Percentiles rank a stretch among this genome's conserved stretches.
These are phyloP conservation scores for Glaciozyma martinii DNA, from an alignment of 768 basidiomycete genomes.

Conservation along the genomic window DNA sequence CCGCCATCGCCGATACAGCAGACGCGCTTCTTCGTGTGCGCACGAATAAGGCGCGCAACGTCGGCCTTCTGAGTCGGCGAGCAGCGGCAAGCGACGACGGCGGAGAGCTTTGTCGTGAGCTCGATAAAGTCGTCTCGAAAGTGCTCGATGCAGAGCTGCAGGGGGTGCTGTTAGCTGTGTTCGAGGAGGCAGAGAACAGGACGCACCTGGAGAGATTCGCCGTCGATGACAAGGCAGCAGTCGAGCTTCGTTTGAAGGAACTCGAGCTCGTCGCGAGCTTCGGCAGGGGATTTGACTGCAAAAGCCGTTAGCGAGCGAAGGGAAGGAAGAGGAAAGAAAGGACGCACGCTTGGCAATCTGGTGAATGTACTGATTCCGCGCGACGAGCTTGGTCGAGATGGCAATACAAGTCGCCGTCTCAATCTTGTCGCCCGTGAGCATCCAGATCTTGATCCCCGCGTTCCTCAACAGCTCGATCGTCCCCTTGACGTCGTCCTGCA, in stretches of 20 bases:
- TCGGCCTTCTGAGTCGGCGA: conserved; percentile 99
- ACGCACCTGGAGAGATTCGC: conserved; percentile 60
- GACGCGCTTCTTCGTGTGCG: conserved; percentile 84
- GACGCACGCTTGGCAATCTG: conserved; percentile 84
- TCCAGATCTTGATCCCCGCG: conserved; percentile 98
- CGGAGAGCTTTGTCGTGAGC: conserved; percentile 88
- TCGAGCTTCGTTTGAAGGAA: conserved; percentile 90
- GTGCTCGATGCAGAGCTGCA: conserved; percentile 77
- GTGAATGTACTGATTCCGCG: conserved; percentile 93
- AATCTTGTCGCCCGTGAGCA: conserved; percentile 98
- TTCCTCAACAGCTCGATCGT: conserved; percentile 87
- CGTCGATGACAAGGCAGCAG: conserved; percentile 96
- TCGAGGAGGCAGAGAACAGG: background rate
- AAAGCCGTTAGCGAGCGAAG: background rate
- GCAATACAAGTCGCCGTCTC: conserved; percentile 98
- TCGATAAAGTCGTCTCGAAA: conserved; percentile 93
- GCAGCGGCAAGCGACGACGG: conserved; percentile 94
- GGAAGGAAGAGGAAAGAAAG: background rate
- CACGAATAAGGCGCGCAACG: conserved; percentile 83
- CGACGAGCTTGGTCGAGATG: conserved; percentile 90
- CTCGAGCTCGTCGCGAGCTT: conserved; percentile 78
- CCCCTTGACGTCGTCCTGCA: conserved; percentile 92
- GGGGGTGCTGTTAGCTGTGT: background rate
- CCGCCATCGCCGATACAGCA: conserved; percentile 99
- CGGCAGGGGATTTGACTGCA: conserved; percentile 74